phyloP scores from a whole-genome alignment of 495 filamentous ascomycete species.

The Talaromyces proteolyticus region DNA sequence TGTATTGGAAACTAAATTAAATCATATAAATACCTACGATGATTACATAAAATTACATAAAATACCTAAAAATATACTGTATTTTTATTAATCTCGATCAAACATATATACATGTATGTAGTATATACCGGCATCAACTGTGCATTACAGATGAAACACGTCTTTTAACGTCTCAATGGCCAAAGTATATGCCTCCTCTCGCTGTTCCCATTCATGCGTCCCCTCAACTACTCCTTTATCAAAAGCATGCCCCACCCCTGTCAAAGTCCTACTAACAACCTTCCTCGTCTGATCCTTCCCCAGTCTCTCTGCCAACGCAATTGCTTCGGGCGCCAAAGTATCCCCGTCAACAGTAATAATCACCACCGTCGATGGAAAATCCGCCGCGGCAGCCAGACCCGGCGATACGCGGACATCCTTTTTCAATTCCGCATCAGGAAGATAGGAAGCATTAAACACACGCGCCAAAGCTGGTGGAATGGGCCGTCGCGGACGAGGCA shows the following conservation, averaged over 20 bases:
- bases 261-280: conserved; percentile 33
- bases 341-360: conserved; percentile 39
- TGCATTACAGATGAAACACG: neutral
- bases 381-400: conserved; percentile 24
- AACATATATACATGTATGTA: too few species aligned
- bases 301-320: conserved; percentile 29
- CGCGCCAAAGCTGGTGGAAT: conserved; percentile 6
- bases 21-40: too few species aligned
- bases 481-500: neutral
- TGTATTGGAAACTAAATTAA: too few species aligned
- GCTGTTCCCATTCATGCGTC: conserved; percentile 17
- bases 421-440: conserved; percentile 19
- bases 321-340: conserved; percentile 32
- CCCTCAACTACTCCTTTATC: conserved; percentile 22
- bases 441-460: conserved; percentile 13
- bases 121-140: neutral
- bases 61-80: too few species aligned
- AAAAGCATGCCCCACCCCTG: conserved; percentile 33
- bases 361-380: conserved; percentile 32
- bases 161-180: conserved; percentile 17
- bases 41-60: too few species aligned
- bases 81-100: too few species aligned
- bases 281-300: conserved; percentile 13
- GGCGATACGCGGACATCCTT: conserved; percentile 41
- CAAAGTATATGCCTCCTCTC: conserved; percentile 28